Evolutionary conservation across 2,329 filamentous ascomycete genomes (phyloP).

Genomic region (Pleurostoma richardsiae): DNA sequence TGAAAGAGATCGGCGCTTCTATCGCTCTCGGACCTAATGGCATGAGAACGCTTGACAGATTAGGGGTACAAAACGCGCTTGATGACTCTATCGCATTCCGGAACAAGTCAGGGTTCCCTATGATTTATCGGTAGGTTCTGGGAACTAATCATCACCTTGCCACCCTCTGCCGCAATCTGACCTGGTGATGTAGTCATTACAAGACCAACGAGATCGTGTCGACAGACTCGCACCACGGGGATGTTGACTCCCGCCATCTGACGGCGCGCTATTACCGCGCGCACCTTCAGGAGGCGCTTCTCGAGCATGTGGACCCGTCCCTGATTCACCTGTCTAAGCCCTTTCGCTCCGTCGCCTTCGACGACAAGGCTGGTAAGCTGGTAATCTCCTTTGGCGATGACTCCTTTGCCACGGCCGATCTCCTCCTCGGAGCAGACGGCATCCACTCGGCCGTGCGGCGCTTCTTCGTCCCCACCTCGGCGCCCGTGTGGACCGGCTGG

Average conservation of each 20-base stretch:
- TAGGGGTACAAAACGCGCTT: slow-evolving; percentile 25
- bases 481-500: slow-evolving; percentile 28
- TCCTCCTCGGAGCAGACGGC: slow-evolving; percentile 7
- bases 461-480: slow-evolving; percentile 11
- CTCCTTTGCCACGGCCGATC: slow-evolving; percentile 4
- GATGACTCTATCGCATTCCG: slow-evolving; percentile 24
- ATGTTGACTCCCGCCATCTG: slow-evolving; percentile 21
- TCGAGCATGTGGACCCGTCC: slow-evolving; percentile 20
- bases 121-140: slow-evolving; percentile 20
- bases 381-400: slow-evolving; percentile 4
- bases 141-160: too few relatives aligned
- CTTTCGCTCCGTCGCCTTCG: slow-evolving; percentile 11
- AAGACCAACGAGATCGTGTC: slow-evolving; percentile 29
- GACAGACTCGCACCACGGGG: slow-evolving; percentile 20
- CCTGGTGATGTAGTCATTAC: slow-evolving; percentile 14
- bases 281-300: slow-evolving; percentile 25
- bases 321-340: slow-evolving; percentile 23
- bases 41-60: slow-evolving; percentile 24
- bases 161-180: too few relatives aligned
- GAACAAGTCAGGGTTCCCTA: slow-evolving; percentile 20
- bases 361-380: slow-evolving; percentile 11
- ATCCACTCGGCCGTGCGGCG: slow-evolving; percentile 8
- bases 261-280: slow-evolving; percentile 28
- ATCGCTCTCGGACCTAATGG: slow-evolving; percentile 32
- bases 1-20: slow-evolving; percentile 29